Percentiles rank a stretch among this genome's conserved stretches.
Evolutionary conservation across 2,329 filamentous ascomycete genomes (phyloP).

Genomic region (Colletotrichum sidae): DNA sequence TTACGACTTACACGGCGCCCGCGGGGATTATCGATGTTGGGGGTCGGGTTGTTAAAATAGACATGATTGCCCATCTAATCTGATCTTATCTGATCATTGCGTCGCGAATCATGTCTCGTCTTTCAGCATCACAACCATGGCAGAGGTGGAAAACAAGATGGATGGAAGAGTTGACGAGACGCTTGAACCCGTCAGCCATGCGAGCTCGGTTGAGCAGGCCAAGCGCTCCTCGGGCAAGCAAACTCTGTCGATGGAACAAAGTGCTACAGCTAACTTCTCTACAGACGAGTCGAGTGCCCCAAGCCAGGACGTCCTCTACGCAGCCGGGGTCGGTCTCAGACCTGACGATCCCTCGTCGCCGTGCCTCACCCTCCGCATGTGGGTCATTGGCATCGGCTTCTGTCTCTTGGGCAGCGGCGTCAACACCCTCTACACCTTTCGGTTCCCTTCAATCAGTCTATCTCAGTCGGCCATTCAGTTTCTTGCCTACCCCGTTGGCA

Average conservation of each 20-base stretch:
- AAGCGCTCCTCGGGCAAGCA: conserved; percentile 19
- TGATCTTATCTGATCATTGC: conserved; percentile 26
- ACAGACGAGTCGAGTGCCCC: conserved; percentile 29
- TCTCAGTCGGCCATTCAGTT: conserved; percentile 53
- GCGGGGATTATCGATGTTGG: conserved; percentile 1
- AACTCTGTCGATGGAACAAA: neutral
- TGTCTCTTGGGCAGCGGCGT: conserved; percentile 50
- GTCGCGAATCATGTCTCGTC: neutral
- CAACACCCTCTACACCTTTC: conserved; percentile 57
- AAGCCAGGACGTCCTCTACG: conserved; percentile 42
- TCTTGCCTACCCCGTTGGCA: conserved; percentile 56
- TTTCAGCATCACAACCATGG: conserved; percentile 3
- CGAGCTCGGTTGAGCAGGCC: conserved; percentile 8
- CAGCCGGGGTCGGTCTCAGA: conserved; percentile 45
- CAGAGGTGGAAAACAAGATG: conserved; percentile 8
- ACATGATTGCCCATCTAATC: conserved; percentile 23
- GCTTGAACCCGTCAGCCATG: conserved; percentile 7
- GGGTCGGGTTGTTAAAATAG: conserved; percentile 10
- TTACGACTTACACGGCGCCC: neutral
- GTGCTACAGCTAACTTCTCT: neutral
- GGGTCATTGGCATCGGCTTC: conserved; percentile 51
- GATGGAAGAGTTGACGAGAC: neutral
- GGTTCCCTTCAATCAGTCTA: conserved; percentile 47
- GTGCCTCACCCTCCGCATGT: conserved; percentile 53
- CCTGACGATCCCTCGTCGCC: conserved; percentile 44